A percentile compares a stretch with the other conserved stretches of the same genome.
These are phyloP conservation scores for Carallia pectinifolia DNA, from an alignment of 345 rosid species.

Conservation along the genomic window DNA sequence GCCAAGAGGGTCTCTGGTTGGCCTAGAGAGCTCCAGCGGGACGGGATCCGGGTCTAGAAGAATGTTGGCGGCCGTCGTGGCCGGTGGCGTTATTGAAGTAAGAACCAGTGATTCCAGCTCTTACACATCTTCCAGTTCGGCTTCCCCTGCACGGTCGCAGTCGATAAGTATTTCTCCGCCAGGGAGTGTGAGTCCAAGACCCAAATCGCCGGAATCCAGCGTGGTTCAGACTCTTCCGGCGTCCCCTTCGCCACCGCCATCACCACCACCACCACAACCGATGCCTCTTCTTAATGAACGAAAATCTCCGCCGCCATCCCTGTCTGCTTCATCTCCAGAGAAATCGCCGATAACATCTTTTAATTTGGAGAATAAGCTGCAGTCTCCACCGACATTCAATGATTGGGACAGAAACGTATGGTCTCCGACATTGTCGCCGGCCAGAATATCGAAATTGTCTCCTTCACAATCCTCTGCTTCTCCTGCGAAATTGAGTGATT, in stretches of 20 bases:
- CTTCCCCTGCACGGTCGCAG: constrained; percentile 71
- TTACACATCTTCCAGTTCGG: constrained; percentile 65
- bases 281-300: neutral
- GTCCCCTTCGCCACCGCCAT: constrained; percentile 6
- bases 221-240: constrained; percentile 12
- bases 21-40: constrained; percentile 49
- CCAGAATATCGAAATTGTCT: constrained; percentile 6
- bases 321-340: constrained; percentile 18
- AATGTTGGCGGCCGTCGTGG: constrained; percentile 36
- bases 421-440: constrained; percentile 30
- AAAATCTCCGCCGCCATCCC: neutral
- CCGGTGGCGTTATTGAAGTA: constrained; percentile 36
- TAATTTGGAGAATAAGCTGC: neutral
- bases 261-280: neutral
- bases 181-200: constrained; percentile 52
- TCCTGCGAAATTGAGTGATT: neutral
- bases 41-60: constrained; percentile 76
- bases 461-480: neutral
- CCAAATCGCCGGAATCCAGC: constrained; percentile 45
- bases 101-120: constrained; percentile 55
- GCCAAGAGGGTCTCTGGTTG: constrained; percentile 72
- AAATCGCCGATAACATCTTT: neutral
- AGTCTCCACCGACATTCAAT: constrained; percentile 2
- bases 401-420: constrained; percentile 13
- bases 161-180: constrained; percentile 89